Percentiles rank a stretch among this genome's conserved stretches.
Evolutionary conservation across 768 basidiomycete species (phyloP).

Genomic region (Symmetrospora coprosmae): DNA sequence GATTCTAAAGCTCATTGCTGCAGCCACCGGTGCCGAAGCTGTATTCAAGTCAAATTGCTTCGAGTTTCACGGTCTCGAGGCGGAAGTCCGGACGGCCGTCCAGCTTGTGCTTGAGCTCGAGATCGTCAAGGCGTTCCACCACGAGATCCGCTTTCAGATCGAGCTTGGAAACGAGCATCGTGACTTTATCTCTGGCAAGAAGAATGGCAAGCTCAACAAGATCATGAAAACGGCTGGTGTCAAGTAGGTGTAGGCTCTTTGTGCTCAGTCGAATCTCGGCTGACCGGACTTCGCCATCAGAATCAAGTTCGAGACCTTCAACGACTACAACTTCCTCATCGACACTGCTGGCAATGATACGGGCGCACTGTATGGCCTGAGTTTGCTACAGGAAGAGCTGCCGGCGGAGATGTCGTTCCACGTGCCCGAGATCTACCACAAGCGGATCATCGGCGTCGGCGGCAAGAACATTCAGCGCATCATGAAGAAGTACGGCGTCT

Average conservation of each 20-base stretch:
- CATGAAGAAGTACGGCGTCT: slow-evolving; percentile 99
- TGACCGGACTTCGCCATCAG: not conserved
- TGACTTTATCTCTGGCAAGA: slow-evolving; percentile 97
- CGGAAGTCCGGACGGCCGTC: slow-evolving; percentile 74
- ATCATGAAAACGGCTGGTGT: slow-evolving; percentile 96
- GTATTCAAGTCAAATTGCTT: slow-evolving; percentile 97
- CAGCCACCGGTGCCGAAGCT: slow-evolving; percentile 75
- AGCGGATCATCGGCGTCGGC: slow-evolving; percentile 95
- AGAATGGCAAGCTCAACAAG: slow-evolving; percentile 99
- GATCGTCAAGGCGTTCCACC: slow-evolving; percentile 78
- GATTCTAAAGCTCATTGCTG: slow-evolving; percentile 71
- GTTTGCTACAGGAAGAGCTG: slow-evolving; percentile 86
- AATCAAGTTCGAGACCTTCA: slow-evolving; percentile 97
- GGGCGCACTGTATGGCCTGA: slow-evolving; percentile 74
- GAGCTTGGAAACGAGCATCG: slow-evolving; percentile 95
- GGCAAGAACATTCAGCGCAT: slow-evolving; percentile 96
- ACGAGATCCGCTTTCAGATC: slow-evolving; percentile 95
- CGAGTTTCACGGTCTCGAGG: slow-evolving; percentile 86
- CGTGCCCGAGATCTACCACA: slow-evolving; percentile 94
- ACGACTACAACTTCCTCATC: slow-evolving; percentile 45
- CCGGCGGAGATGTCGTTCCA: slow-evolving; percentile 98
- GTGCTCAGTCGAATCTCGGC: not conserved
- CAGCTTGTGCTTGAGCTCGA: slow-evolving; percentile 78
- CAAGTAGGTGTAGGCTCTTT: slow-evolving; percentile 42
- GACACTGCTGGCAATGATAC: slow-evolving; percentile 72